Evolutionary conservation across 768 basidiomycete species (phyloP), one percentile per base, ranked within the genome.

Genomic region (Flagelloscypha sp.): DNA sequence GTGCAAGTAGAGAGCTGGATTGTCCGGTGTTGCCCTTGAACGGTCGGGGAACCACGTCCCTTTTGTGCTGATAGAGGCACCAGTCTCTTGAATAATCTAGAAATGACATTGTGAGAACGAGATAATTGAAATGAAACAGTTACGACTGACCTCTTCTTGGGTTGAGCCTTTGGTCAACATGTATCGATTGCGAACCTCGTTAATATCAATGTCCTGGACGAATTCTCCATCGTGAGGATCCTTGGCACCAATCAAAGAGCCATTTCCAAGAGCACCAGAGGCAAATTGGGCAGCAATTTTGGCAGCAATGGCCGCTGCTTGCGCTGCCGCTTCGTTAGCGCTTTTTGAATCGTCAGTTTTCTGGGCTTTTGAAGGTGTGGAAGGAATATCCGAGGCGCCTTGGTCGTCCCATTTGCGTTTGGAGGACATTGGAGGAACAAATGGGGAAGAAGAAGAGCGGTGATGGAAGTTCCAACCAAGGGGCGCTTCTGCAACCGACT

Each of bases 41-140:
- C 87, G 72, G 65, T 98, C 94, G 0, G 94, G 94, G 50, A 95
- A 90, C 94, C 94, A 98, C 4, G 81, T 70, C 15, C 94, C 94
- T 62, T 92, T 90, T 17, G 94, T 97, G 37, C 81, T 79, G 23
- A 97, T 82, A 1, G 85, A 84, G 2, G 88, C 90, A 30, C 93
- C 93, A 0, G 94, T 95, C 31, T 95, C 82, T 38, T 86, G 82
- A 42, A 88, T 68, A 46, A 98, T 87, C 94, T 97, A 53, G 7
- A 29, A 20, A 10, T 12, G 23, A 7, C 9, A 48, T 37, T 7
- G 23, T 19, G 13, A 37, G 31, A 36, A 37, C 9, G 24, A 38
- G 18, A 6, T 31, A 27, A 41, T 30, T 16, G 33, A 21, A 18
- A 32, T 24, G 6, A 9, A 10, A 3, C 16, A 27, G 30, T 42